phyloP scores from a whole-genome alignment of 176 grass and related monocot species.

The Echinochloa phyllopogon region DNA sequence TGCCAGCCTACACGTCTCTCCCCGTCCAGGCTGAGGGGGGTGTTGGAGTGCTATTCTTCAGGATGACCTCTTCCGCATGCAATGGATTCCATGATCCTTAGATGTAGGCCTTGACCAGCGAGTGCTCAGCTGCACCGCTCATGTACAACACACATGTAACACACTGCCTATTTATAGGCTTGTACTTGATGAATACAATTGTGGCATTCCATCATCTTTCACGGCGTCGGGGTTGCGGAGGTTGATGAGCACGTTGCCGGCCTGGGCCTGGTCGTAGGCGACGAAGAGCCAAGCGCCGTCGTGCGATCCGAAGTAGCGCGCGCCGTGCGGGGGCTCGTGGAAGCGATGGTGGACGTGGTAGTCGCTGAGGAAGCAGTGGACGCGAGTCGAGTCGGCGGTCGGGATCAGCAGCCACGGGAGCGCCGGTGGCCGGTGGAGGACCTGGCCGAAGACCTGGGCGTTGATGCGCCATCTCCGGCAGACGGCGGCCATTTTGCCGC shows the following conservation, averaged over 20 bases:
- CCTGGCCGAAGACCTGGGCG: background rate
- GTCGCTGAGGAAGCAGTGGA: background rate
- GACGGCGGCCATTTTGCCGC: background rate
- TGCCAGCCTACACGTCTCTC: no score
- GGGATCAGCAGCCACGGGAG: background rate
- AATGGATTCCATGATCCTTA: no score
- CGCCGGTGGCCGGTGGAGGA: background rate
- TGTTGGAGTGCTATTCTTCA: no score
- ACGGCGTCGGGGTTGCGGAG: no score
- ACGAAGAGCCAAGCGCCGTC: constrained; percentile 8
- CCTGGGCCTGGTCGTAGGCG: background rate
- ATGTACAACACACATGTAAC: no score
- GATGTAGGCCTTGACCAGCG: no score
- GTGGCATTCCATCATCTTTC: no score
- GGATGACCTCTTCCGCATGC: no score
- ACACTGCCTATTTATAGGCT: no score
- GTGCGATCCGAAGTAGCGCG: constrained; percentile 24
- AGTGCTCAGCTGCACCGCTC: no score
- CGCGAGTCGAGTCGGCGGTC: background rate
- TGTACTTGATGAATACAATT: no score
- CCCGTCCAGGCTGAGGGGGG: no score
- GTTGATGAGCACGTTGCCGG: background rate
- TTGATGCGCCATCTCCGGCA: background rate
- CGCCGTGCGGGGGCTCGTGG: background rate
- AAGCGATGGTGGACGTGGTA: background rate